Evolutionary conservation across 805 yeast genomes (phyloP), one percentile per base, ranked within the genome.

Genomic region (Cyberlindnera amylophila): DNA sequence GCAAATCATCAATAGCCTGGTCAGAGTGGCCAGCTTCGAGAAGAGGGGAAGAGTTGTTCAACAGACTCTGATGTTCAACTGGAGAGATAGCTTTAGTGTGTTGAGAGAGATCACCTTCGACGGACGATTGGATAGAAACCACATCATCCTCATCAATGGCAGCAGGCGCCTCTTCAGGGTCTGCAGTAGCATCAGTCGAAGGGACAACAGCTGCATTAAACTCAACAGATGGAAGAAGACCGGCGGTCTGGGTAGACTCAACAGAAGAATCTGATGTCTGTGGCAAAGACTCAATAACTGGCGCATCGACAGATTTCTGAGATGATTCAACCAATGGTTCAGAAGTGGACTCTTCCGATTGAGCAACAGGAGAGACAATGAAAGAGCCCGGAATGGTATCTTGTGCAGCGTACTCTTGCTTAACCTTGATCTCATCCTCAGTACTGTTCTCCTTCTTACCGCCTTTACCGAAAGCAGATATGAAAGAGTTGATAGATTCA

Each of bases 401-500:
- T 2, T 34, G 21, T 6, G 21, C 41, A 4, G 30, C 14, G 26
- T 12, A 5, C 14, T 40, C 44, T 13, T 26, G 34, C 28, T 36
- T 38, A 28, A 41, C 31, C 16, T 30, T n/a, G 11, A 30, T 16
- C 10, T 33, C 36, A 13, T 33, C 17, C 8, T 15, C 37, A 15
- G 37, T 17, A 13, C 10, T 14, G n/a, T 28, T 14, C 8, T 30
- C 32, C 5, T 36, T 17, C 34, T 41, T 43, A 30, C 30, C 36
- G n/a, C 38, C 28, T 31, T 36, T 38, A 1, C 44, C 27, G 13
- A 49, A 39, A 4, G 54, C 44, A 2, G 55, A 44, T 9, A 53
- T 43, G 19, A 45, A 47, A 1, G 53, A 49, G 16, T 38, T 47
- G 28, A 55, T 52, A 1, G 59, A 54, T 4, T 50, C 53, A 34